These are phyloP conservation scores for Calonectria hawksworthii DNA, from an alignment of 2,329 filamentous ascomycete genomes.

Conservation along the genomic window DNA sequence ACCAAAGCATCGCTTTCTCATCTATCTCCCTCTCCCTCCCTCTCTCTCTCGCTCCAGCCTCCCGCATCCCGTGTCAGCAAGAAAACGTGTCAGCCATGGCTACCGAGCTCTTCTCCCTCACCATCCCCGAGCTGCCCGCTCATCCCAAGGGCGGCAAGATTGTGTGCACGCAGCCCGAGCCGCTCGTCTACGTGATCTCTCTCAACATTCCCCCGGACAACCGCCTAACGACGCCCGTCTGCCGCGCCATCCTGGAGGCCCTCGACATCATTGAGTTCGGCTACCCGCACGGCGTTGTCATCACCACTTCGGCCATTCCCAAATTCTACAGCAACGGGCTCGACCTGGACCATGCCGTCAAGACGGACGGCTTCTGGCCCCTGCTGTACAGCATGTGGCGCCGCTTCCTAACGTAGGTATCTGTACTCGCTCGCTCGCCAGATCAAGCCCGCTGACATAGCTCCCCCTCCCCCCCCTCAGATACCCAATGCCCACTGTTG, in stretches of 20 bases:
- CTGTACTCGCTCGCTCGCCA: no score
- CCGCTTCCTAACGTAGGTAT: slow-evolving; percentile 61
- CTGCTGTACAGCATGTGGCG: slow-evolving; percentile 76
- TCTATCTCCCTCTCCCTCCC: neutral
- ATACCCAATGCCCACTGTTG: slow-evolving; percentile 86
- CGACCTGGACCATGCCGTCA: slow-evolving; percentile 77
- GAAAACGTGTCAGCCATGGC: slow-evolving; percentile 20
- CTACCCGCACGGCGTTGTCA: slow-evolving; percentile 78
- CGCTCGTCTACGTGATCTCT: slow-evolving; percentile 78
- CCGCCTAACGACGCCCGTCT: slow-evolving; percentile 78
- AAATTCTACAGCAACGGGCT: slow-evolving; percentile 91
- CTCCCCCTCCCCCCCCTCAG: slow-evolving; percentile 27
- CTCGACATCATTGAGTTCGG: slow-evolving; percentile 81
- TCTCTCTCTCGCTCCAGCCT: neutral
- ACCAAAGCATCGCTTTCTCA: neutral
- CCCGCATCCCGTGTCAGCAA: neutral
- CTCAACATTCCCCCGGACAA: slow-evolving; percentile 82
- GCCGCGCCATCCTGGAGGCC: slow-evolving; percentile 75
- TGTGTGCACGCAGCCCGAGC: slow-evolving; percentile 71
- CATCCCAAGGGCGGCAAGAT: slow-evolving; percentile 69
- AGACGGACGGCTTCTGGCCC: slow-evolving; percentile 73
- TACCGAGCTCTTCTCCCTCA: slow-evolving; percentile 60
- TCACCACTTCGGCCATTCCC: slow-evolving; percentile 80
- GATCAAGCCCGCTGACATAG: neutral
- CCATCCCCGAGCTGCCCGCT: slow-evolving; percentile 63